Conservation (phyloP, 306 rosid genomes). For the Dicorynia guianensis region DNA sequence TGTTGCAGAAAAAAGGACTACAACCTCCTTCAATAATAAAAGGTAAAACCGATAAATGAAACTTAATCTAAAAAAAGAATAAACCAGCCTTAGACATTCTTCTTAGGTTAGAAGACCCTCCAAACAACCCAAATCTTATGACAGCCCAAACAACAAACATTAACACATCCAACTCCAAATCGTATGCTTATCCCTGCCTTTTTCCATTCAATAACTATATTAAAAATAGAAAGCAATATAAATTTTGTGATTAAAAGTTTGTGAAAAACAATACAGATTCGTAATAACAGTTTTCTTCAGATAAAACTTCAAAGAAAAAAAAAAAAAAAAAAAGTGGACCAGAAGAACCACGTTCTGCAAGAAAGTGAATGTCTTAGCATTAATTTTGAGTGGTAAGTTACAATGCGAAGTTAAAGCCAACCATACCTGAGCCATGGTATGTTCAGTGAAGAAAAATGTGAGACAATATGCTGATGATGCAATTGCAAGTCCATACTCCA, state of each 20-base stretch:
- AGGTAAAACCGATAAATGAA: not conserved
- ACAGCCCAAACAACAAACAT: no score
- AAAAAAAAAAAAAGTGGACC: slow-evolving; percentile 87
- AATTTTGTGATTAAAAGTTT: no score
- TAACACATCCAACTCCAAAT: no score
- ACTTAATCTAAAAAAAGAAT: not conserved
- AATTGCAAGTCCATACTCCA: slow-evolving; percentile 88
- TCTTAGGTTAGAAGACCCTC: no score
- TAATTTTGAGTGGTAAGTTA: slow-evolving; percentile 26
- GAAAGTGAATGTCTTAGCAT: slow-evolving; percentile 41
- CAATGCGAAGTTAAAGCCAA: slow-evolving; percentile 31
- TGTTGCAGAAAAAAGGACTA: not conserved
- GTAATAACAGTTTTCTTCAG: no score
- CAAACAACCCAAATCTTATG: no score
- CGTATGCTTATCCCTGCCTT: no score
- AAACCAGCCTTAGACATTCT: no score
- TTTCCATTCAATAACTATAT: no score
- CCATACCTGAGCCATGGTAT: slow-evolving; percentile 88
- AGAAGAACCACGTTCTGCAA: slow-evolving; percentile 90
- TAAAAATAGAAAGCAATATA: no score
- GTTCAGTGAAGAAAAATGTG: slow-evolving; percentile 89
- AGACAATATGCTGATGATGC: slow-evolving; percentile 97
- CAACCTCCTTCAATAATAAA: not conserved
- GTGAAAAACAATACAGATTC: no score
- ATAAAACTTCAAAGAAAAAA: no score